Conservation (phyloP, 257 asterid species). For the Capsicum chinense region DNA sequence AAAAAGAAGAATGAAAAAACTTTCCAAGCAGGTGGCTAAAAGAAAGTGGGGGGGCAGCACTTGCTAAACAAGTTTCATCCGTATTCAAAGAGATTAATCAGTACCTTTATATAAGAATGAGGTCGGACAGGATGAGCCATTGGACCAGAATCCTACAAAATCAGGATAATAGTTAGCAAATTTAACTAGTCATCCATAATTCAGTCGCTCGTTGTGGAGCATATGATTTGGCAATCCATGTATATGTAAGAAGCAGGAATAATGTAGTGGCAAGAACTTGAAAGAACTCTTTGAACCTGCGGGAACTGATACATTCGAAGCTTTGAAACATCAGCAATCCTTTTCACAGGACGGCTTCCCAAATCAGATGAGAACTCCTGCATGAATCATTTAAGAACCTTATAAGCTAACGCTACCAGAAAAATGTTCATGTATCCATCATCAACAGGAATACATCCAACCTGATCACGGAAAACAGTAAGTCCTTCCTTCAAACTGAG, state of each 20-base stretch:
- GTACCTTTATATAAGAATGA: slow-evolving; percentile 80
- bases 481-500: slow-evolving; percentile 99
- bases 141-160: slow-evolving; percentile 84
- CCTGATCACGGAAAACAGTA: slow-evolving; percentile 99
- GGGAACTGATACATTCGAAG: slow-evolving; percentile 77
- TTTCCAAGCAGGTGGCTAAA: slow-evolving; percentile 25
- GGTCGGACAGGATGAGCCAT: slow-evolving; percentile 94
- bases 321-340: slow-evolving; percentile 74
- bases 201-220: background rate
- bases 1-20: slow-evolving; percentile 35
- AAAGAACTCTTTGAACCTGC: slow-evolving; percentile 49
- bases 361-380: slow-evolving; percentile 87
- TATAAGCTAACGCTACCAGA: slow-evolving; percentile 11
- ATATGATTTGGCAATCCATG: background rate
- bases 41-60: background rate
- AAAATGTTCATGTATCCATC: background rate
- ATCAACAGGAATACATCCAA: slow-evolving; percentile 33
- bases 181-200: background rate
- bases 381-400: slow-evolving; percentile 28
- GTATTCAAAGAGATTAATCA: slow-evolving; percentile 23
- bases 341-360: slow-evolving; percentile 86
- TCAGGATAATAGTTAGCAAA: slow-evolving; percentile 24
- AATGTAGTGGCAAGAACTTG: background rate
- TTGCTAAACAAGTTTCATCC: slow-evolving; percentile 12
- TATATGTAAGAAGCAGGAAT: slow-evolving; percentile 13